These are phyloP conservation scores for Salix udensis DNA, from an alignment of 345 rosid species.

Conservation along the genomic window DNA sequence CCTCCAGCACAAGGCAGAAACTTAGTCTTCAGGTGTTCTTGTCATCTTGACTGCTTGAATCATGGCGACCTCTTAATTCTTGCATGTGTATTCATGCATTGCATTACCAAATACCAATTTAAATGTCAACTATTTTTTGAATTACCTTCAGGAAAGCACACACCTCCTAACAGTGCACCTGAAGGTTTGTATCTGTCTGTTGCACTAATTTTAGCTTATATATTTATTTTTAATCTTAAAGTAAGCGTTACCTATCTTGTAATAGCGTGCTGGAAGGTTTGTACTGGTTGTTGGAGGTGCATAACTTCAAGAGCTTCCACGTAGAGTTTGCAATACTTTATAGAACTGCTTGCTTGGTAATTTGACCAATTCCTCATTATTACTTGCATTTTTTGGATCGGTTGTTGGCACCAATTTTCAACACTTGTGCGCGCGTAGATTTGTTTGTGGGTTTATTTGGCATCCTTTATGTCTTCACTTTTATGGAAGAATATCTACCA, in stretches of 20 bases:
- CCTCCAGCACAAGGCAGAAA: conserved; percentile 28
- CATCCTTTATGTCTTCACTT: neutral
- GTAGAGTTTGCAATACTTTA: neutral
- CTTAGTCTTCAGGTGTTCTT: conserved; percentile 48
- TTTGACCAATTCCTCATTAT: conserved; percentile 3
- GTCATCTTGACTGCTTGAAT: conserved; percentile 5
- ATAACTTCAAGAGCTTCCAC: neutral
- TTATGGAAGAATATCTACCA: conserved; percentile 27
- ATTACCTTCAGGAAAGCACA: neutral
- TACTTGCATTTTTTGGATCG: neutral
- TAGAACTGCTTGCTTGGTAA: neutral
- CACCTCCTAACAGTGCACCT: neutral
- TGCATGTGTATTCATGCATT: neutral
- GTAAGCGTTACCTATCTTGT: neutral
- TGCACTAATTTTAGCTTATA: neutral
- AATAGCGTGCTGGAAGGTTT: neutral
- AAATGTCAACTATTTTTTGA: neutral
- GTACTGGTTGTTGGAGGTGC: neutral
- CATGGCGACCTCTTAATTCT: neutral
- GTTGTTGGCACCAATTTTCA: conserved; percentile 6
- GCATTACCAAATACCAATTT: neutral
- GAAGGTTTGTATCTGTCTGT: neutral
- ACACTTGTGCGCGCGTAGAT: conserved; percentile 4
- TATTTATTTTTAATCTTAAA: neutral
- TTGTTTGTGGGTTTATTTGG: conserved; percentile 4